A percentile compares a stretch with the other conserved stretches of the same genome.
Evolutionary conservation across 768 basidiomycete species (phyloP).

Genomic region (Macrolepiota albuminosa): DNA sequence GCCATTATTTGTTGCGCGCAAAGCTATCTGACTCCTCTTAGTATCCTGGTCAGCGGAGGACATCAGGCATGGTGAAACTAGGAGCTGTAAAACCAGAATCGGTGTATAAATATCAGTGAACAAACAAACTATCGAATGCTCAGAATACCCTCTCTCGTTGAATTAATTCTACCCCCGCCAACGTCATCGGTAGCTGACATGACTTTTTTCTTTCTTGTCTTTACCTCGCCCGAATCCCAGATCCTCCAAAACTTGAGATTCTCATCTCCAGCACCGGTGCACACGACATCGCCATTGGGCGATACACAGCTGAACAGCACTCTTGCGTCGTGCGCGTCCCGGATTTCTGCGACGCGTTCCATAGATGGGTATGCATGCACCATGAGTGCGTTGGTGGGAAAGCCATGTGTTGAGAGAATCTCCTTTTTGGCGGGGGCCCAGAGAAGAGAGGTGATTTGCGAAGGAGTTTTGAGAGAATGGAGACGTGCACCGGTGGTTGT

Average conservation of each 20-base stretch:
- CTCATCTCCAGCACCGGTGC: slow-evolving; percentile 92
- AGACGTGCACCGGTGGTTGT: slow-evolving; percentile 88
- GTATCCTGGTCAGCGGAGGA: slow-evolving; percentile 59
- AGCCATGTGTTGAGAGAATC: slow-evolving; percentile 89
- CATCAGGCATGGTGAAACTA: slow-evolving; percentile 54
- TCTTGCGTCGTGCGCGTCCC: slow-evolving; percentile 89
- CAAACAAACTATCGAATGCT: slow-evolving; percentile 29
- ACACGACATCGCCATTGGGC: slow-evolving; percentile 88
- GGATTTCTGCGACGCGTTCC: slow-evolving; percentile 75
- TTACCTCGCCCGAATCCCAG: slow-evolving; percentile 55
- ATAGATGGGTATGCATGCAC: slow-evolving; percentile 83
- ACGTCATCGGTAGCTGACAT: slow-evolving; percentile 29
- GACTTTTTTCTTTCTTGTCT: slow-evolving; percentile 48
- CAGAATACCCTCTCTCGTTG: slow-evolving; percentile 46
- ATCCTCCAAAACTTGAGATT: slow-evolving; percentile 95
- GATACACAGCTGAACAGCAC: slow-evolving; percentile 82
- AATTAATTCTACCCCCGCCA: slow-evolving; percentile 37
- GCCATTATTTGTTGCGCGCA: not conserved
- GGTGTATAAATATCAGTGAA: not conserved
- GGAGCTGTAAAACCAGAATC: not conserved
- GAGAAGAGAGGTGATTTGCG: slow-evolving; percentile 88
- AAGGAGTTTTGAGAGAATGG: slow-evolving; percentile 79
- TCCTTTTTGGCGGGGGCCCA: slow-evolving; percentile 90
- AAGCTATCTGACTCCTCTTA: slow-evolving; percentile 17
- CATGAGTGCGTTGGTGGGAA: slow-evolving; percentile 82